These are phyloP conservation scores for Amyloporia xantha DNA, from an alignment of 768 basidiomycete species.

Conservation along the genomic window DNA sequence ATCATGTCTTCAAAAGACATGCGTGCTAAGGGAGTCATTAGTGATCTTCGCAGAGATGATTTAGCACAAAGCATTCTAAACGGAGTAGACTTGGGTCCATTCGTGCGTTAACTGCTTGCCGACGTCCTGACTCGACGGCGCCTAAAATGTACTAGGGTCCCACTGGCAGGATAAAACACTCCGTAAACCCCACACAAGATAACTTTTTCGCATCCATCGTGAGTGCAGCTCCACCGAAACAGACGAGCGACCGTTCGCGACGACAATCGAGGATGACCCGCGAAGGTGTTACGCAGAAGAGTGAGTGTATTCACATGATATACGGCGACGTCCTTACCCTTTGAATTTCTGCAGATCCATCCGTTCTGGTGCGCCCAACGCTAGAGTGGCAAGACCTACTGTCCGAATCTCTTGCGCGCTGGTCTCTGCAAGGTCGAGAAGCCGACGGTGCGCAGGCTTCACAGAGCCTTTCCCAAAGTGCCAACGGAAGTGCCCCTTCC, in stretches of 20 bases:
- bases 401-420: slow-evolving; percentile 43
- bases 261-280: slow-evolving; percentile 70
- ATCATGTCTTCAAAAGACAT: slow-evolving; percentile 67
- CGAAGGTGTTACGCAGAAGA: slow-evolving; percentile 65
- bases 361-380: slow-evolving; percentile 35
- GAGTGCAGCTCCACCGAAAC: slow-evolving; percentile 44
- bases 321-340: too few species aligned
- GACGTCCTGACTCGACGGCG: too few species aligned
- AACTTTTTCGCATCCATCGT: slow-evolving; percentile 77
- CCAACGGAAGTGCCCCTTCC: too few species aligned
- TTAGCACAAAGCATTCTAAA: slow-evolving; percentile 71
- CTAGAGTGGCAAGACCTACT: slow-evolving; percentile 73
- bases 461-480: neutral
- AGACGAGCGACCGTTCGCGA: slow-evolving; percentile 45
- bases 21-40: slow-evolving; percentile 54
- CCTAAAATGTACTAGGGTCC: too few species aligned
- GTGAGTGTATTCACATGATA: slow-evolving; percentile 19
- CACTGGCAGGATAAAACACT: slow-evolving; percentile 42
- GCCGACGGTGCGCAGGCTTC: too few species aligned
- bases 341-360: slow-evolving; percentile 9
- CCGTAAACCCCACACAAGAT: slow-evolving; percentile 61
- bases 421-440: slow-evolving; percentile 7
- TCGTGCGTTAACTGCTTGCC: too few species aligned
- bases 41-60: slow-evolving; percentile 63
- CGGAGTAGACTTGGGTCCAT: slow-evolving; percentile 74